phyloP scores from a whole-genome alignment of 805 yeast species.

The Candida orba region DNA sequence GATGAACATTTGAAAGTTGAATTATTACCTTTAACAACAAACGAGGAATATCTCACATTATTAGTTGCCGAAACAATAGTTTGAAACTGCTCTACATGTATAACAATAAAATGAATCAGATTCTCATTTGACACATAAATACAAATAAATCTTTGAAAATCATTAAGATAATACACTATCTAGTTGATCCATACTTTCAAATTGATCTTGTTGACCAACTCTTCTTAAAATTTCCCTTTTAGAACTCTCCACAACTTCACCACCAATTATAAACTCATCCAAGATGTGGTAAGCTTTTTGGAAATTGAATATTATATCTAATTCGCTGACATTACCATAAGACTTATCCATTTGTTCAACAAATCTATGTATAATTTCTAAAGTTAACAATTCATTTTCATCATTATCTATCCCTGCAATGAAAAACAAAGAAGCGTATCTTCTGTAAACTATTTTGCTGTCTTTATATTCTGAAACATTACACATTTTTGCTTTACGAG shows the following conservation, averaged over 20 bases:
- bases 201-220: constrained; percentile 78
- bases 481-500: constrained; percentile 91
- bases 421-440: constrained; percentile 91
- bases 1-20: constrained; percentile 14
- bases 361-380: constrained; percentile 85
- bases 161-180: constrained; percentile 35
- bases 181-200: constrained; percentile 69
- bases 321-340: constrained; percentile 92
- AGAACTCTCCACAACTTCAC: constrained; percentile 78
- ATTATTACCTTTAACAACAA: constrained; percentile 21
- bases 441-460: constrained; percentile 77
- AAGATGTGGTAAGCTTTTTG: constrained; percentile 87
- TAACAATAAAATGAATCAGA: neutral
- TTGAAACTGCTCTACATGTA: neutral
- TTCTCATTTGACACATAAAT: neutral
- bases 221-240: constrained; percentile 70
- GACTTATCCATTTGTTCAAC: constrained; percentile 96
- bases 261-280: constrained; percentile 86
- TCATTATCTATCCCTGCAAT: constrained; percentile 76
- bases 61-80: constrained; percentile 23
- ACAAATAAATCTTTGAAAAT: neutral
- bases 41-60: constrained; percentile 27
- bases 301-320: constrained; percentile 94
- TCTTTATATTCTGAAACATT: constrained; percentile 31
- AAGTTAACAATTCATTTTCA: constrained; percentile 79